A percentile compares a stretch with the other conserved stretches of the same genome.
phyloP scores from a whole-genome alignment of 2,329 filamentous ascomycete species.

The Xylariaceae sp. region DNA sequence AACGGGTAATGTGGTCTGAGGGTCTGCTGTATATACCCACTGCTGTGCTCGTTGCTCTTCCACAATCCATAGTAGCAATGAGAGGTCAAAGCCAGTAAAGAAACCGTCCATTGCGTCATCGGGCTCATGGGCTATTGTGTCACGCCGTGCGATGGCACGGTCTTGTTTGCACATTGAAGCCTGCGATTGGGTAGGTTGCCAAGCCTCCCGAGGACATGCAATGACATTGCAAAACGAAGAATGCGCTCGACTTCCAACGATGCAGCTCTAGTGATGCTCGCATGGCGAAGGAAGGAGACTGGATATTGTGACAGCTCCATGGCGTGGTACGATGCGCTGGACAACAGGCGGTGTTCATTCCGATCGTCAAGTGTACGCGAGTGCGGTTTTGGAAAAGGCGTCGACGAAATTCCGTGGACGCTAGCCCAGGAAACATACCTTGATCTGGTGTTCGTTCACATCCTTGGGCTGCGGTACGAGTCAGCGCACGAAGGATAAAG shows the following conservation, averaged over 20 bases:
- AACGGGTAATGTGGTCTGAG: background rate
- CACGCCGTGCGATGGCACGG: conserved; percentile 25
- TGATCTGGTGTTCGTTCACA: conserved; percentile 95
- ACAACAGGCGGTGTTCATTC: conserved; percentile 20
- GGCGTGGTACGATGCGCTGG: conserved; percentile 19
- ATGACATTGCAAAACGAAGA: conserved; percentile 48
- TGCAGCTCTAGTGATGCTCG: conserved; percentile 23
- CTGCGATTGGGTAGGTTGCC: conserved; percentile 42
- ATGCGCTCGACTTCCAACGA: conserved; percentile 54
- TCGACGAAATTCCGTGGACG: conserved; percentile 69
- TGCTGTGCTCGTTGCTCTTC: conserved; percentile 47
- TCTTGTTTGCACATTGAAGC: conserved; percentile 24
- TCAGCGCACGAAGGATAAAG: conserved; percentile 11
- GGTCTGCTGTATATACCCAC: conserved; percentile 38
- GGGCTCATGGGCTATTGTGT: conserved; percentile 19
- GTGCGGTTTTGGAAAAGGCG: conserved; percentile 40
- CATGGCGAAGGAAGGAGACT: conserved; percentile 39
- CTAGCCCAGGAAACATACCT: conserved; percentile 98
- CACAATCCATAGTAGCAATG: conserved; percentile 22
- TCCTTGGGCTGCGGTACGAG: conserved; percentile 71
- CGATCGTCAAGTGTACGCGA: conserved; percentile 29
- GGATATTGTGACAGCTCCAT: conserved; percentile 24
- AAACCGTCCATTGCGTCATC: conserved; percentile 12
- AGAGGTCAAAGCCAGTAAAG: conserved; percentile 9
- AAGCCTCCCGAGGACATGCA: conserved; percentile 43